Evolutionary conservation across 2,329 filamentous ascomycete genomes (phyloP), one percentile per base, ranked within the genome.

Genomic region (Verticillium nonalfalfae): DNA sequence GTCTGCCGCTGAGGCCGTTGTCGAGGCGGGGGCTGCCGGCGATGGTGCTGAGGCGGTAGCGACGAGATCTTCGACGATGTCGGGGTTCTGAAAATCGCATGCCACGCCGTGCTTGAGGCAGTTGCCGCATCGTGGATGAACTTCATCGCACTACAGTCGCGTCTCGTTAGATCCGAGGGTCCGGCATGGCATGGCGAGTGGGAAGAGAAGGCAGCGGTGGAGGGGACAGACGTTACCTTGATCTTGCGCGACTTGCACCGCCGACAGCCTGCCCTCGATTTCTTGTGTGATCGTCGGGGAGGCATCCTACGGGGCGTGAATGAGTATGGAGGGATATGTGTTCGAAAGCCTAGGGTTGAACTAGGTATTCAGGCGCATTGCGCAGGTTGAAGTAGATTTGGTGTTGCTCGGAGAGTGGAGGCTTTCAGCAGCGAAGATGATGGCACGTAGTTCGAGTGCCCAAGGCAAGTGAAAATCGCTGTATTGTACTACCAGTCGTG

Each of bases 171-270:
- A 18, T 52, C 45, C 45, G 45, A 52, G 45, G 45, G 11, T 52
- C 45, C 45, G 45, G 45, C n/a, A 21, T 52, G n/a, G 13, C 10
- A 52, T 26, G 40, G 45, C n/a, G 18, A 52, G 7, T n/a, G 3
- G 11, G 15, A 3, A 21, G 45, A 39, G 26, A 31, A 31, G 38
- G 45, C 15, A 15, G 31, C n/a, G 35, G 18, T 31, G 15, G 21
- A 31, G 26, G n/a, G 26, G n/a, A 38, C 18, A 9, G 36, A 13
- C 57, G 57, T 31, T 74, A 87, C 86, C 83, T 90, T 90, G 70
- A 90, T 88, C 73, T 90, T 90, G 64, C 87, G 79, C 60, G 79
- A 78, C 75, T 90, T 90, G 74, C 87, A 90, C 62, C 84, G 78
- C 64, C 81, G 79, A 68, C 87, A 90, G 56, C 87, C 87, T 59